Percentiles rank a stretch among this genome's conserved stretches.
Conservation (phyloP, 2,329 filamentous ascomycete species). For the Penicillium vulpinum region DNA sequence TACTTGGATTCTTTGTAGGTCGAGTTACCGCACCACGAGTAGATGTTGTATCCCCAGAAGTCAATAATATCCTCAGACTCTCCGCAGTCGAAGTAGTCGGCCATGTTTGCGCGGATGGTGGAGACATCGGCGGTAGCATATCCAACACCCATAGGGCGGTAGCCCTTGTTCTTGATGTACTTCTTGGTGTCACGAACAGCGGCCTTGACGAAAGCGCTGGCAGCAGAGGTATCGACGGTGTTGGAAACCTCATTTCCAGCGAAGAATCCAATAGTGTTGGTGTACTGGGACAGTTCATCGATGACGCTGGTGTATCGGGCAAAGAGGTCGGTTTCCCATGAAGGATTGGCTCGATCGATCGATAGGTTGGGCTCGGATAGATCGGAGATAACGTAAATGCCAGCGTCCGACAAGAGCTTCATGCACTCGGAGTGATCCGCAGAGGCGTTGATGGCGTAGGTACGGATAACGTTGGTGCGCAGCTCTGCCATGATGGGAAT, state of each 20-base stretch:
- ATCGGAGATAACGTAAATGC: conserved; percentile 93
- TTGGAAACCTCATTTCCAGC: conserved; percentile 96
- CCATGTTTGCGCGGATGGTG: conserved; percentile 75
- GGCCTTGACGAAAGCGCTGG: conserved; percentile 92
- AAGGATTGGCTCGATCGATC: conserved; percentile 75
- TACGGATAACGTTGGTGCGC: conserved; percentile 85
- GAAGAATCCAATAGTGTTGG: conserved; percentile 93
- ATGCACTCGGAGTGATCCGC: conserved; percentile 79
- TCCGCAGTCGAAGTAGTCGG: conserved; percentile 91
- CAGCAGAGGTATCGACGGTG: conserved; percentile 76
- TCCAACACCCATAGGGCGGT: conserved; percentile 78
- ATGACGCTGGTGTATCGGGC: conserved; percentile 77
- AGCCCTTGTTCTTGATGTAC: conserved; percentile 76
- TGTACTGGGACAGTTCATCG: conserved; percentile 74
- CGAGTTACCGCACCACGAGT: conserved; percentile 93
- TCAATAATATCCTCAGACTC: conserved; percentile 66
- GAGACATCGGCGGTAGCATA: conserved; percentile 92
- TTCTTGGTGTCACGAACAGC: conserved; percentile 90
- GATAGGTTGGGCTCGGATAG: conserved; percentile 75
- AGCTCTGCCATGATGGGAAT: conserved; percentile 75
- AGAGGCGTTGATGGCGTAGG: conserved; percentile 81
- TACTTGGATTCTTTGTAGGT: conserved; percentile 75
- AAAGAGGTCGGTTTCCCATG: conserved; percentile 75
- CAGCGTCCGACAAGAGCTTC: conserved; percentile 72
- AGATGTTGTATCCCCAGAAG: conserved; percentile 99